Percentiles rank a stretch among this genome's conserved stretches.
Evolutionary conservation across 2,329 filamentous ascomycete species (phyloP).

Genomic region (Alternaria conjuncta): DNA sequence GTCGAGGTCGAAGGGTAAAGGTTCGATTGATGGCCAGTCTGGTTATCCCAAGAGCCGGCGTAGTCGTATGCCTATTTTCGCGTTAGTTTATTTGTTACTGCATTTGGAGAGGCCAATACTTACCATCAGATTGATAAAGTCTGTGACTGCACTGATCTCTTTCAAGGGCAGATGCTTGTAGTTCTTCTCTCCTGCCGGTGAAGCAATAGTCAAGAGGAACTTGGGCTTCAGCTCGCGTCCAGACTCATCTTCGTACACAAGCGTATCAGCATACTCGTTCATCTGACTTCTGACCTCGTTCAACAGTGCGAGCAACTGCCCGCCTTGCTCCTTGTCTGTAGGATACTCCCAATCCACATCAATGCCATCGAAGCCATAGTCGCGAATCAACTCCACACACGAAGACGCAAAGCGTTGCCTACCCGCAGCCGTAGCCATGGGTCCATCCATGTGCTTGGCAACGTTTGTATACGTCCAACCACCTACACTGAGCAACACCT

Average conservation of each 20-base stretch:
- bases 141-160: constrained; percentile 52
- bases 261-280: constrained; percentile 48
- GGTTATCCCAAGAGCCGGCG: constrained; percentile 78
- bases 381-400: constrained; percentile 76
- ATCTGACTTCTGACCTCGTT: constrained; percentile 47
- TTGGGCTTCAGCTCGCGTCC: constrained; percentile 40
- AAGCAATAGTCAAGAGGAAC: constrained; percentile 55
- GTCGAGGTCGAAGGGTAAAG: constrained; percentile 66
- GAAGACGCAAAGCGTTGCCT: constrained; percentile 71
- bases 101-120: neutral
- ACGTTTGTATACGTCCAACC: constrained; percentile 74
- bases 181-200: constrained; percentile 53
- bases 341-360: constrained; percentile 60
- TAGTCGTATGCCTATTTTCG: constrained; percentile 53
- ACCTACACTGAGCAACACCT: constrained; percentile 81
- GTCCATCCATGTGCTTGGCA: constrained; percentile 72
- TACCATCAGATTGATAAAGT: constrained; percentile 59
- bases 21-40: constrained; percentile 81
- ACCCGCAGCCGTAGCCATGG: constrained; percentile 67
- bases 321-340: constrained; percentile 48
- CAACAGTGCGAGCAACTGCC: constrained; percentile 51
- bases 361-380: constrained; percentile 72
- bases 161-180: constrained; percentile 51
- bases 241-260: constrained; percentile 26
- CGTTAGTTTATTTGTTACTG: neutral